Conservation (phyloP, 1,139 yeast genomes). For the Blastobotrys niveus region DNA sequence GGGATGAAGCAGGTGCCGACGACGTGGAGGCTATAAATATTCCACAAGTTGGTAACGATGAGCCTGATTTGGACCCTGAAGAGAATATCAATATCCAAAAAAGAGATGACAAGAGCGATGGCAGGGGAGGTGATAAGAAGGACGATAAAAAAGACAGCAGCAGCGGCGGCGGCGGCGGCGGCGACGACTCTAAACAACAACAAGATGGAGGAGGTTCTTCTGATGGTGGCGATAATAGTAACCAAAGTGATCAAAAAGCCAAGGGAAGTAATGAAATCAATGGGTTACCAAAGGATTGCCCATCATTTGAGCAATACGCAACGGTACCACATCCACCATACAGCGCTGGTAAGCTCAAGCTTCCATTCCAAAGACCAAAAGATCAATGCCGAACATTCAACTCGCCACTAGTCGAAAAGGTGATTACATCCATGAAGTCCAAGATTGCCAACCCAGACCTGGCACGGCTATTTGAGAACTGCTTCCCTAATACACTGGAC, state of each 20-base stretch:
- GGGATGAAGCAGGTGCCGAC: not conserved
- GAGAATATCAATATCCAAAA: not conserved
- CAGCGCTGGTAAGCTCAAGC: slow-evolving; percentile 35
- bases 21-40: not conserved
- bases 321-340: slow-evolving; percentile 31
- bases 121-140: not conserved
- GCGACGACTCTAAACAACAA: not conserved
- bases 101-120: not conserved
- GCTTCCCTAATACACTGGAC: slow-evolving; percentile 83
- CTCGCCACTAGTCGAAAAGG: slow-evolving; percentile 57
- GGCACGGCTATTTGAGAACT: slow-evolving; percentile 70
- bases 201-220: not conserved
- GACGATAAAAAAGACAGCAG: not conserved
- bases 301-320: slow-evolving; percentile 39
- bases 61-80: not conserved
- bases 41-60: not conserved
- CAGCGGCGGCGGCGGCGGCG: not conserved
- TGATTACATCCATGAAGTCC: slow-evolving; percentile 48
- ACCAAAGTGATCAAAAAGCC: not conserved
- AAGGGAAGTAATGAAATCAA: not conserved
- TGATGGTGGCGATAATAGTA: not conserved
- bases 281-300: slow-evolving; percentile 28
- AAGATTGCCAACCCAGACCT: slow-evolving; percentile 58
- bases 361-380: slow-evolving; percentile 75
- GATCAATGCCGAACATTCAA: slow-evolving; percentile 65